phyloP scores from a whole-genome alignment of 2,329 filamentous ascomycete genomes.

The Venturia carpophila region DNA sequence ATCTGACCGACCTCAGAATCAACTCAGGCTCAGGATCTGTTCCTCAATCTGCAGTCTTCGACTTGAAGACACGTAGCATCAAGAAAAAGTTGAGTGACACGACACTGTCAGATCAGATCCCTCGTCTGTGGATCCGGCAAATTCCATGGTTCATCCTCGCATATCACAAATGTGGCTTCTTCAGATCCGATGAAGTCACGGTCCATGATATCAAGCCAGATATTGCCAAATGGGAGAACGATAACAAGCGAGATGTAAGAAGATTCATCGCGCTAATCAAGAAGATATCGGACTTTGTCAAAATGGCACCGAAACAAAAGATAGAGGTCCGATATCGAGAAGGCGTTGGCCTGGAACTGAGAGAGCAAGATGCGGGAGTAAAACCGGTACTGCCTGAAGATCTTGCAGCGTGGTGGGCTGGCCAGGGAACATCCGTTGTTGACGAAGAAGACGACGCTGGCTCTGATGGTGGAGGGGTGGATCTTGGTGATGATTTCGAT shows the following conservation, averaged over 20 bases:
- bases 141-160: conserved; percentile 46
- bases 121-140: conserved; percentile 44
- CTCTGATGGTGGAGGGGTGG: neutral
- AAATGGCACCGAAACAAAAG: conserved; percentile 21
- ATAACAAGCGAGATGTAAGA: conserved; percentile 29
- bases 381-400: conserved; percentile 22
- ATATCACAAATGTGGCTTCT: conserved; percentile 39
- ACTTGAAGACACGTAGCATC: conserved; percentile 41
- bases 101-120: conserved; percentile 35
- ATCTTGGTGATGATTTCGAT: neutral
- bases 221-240: conserved; percentile 37
- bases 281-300: conserved; percentile 27
- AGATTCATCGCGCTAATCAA: conserved; percentile 27
- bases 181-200: conserved; percentile 36
- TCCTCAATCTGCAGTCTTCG: conserved; percentile 41
- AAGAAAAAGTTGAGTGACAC: conserved; percentile 28
- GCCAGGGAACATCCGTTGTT: conserved; percentile 1
- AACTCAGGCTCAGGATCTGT: conserved; percentile 25
- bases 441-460: neutral
- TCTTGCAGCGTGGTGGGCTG: conserved; percentile 22
- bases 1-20: conserved; percentile 21
- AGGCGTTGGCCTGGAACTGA: conserved; percentile 27
- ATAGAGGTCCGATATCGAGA: conserved; percentile 32
- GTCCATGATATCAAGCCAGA: conserved; percentile 32
- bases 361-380: conserved; percentile 24